phyloP scores from a whole-genome alignment of 2,329 filamentous ascomycete genomes.

The Lachnum nothofagi region DNA sequence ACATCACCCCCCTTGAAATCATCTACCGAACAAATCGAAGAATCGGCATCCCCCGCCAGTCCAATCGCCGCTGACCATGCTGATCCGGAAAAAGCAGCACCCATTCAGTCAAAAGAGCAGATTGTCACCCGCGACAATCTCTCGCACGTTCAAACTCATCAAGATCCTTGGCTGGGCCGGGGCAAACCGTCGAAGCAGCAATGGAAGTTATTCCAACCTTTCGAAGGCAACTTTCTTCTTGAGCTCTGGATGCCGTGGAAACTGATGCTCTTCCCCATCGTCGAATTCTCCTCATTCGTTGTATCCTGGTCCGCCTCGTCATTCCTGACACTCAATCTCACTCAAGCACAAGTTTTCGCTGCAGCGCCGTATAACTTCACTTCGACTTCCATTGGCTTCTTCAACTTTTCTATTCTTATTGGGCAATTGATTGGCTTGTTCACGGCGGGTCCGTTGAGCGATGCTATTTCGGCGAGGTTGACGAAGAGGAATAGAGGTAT shows the following conservation, averaged over 20 bases:
- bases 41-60: not conserved
- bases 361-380: slow-evolving; percentile 27
- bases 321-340: slow-evolving; percentile 56
- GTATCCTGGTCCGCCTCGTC: slow-evolving; percentile 54
- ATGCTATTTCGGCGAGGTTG: slow-evolving; percentile 30
- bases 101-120: slow-evolving; percentile 11
- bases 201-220: slow-evolving; percentile 49
- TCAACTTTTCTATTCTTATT: slow-evolving; percentile 47
- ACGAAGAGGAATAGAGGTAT: slow-evolving; percentile 31
- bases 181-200: slow-evolving; percentile 51
- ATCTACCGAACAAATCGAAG: slow-evolving; percentile 20
- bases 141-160: slow-evolving; percentile 36
- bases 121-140: slow-evolving; percentile 25
- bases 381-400: slow-evolving; percentile 44
- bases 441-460: slow-evolving; percentile 46
- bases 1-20: slow-evolving; percentile 14
- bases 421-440: slow-evolving; percentile 40
- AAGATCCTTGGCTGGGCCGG: slow-evolving; percentile 51
- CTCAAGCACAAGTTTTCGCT: slow-evolving; percentile 39
- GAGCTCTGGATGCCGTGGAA: slow-evolving; percentile 60
- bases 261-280: slow-evolving; percentile 57
- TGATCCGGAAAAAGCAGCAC: slow-evolving; percentile 16
- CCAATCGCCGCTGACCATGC: slow-evolving; percentile 9
- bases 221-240: slow-evolving; percentile 42
- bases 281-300: slow-evolving; percentile 57